These are phyloP conservation scores for Tritrichomonas musculus DNA, from an alignment of 208 protist species.

Conservation along the genomic window DNA sequence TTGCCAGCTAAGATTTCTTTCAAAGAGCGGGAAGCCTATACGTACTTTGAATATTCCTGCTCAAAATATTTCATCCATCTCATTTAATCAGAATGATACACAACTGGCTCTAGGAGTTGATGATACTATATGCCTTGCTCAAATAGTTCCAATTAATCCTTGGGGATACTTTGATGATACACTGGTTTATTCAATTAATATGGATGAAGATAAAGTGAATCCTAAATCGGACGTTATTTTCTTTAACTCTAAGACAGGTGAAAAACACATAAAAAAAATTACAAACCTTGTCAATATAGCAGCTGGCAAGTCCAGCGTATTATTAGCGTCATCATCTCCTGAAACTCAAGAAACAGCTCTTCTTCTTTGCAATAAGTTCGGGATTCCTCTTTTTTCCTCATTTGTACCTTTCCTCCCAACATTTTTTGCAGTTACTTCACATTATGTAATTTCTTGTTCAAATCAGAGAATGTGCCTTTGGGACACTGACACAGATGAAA, in stretches of 20 bases:
- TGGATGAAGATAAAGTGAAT: too few relatives aligned
- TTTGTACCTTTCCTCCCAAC: neutral
- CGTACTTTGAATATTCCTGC: neutral
- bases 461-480: neutral
- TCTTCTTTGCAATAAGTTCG: neutral
- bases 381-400: neutral
- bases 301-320: neutral
- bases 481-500: neutral
- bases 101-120: neutral
- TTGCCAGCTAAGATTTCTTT: neutral
- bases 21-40: neutral
- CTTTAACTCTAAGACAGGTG: neutral
- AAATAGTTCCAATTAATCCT: neutral
- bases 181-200: neutral
- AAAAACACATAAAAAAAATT: neutral
- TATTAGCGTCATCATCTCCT: neutral
- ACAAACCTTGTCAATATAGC: neutral
- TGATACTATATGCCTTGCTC: neutral
- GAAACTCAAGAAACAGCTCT: neutral
- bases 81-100: neutral
- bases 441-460: neutral
- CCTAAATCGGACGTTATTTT: neutral
- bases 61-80: conserved; percentile 14
- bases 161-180: neutral
- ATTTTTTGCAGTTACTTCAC: neutral